Percentiles rank a stretch among this genome's conserved stretches.
Evolutionary conservation across 2,329 filamentous ascomycete species (phyloP).

Genomic region (Calonectria hongkongensis): DNA sequence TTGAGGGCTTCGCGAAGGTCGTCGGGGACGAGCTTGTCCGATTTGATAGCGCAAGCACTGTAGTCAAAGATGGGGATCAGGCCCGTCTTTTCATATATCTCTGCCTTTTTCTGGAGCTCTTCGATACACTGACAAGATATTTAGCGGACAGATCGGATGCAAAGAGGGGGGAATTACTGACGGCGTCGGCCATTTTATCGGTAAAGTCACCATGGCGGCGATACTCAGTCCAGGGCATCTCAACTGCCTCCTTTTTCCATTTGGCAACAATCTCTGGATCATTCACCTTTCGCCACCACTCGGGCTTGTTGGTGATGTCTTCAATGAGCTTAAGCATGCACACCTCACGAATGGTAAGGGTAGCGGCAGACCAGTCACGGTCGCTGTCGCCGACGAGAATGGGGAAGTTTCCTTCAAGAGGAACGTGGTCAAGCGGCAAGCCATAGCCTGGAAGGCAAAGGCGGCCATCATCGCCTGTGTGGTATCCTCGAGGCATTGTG

Average conservation of each 20-base stretch:
- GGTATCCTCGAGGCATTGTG: conserved; percentile 28
- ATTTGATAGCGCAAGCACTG: conserved; percentile 58
- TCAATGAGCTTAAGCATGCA: conserved; percentile 60
- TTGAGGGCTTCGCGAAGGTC: conserved; percentile 61
- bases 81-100: conserved; percentile 57
- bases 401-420: conserved; percentile 45
- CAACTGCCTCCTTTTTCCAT: conserved; percentile 57
- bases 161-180: conserved; percentile 39
- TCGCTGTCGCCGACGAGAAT: conserved; percentile 38
- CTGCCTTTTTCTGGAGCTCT: conserved; percentile 59
- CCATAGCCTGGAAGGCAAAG: conserved; percentile 54
- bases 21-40: conserved; percentile 55
- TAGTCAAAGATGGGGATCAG: conserved; percentile 60
- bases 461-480: conserved; percentile 2
- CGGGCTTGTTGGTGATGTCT: conserved; percentile 59
- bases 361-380: conserved; percentile 51
- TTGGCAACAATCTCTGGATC: conserved; percentile 52
- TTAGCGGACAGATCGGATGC: conserved; percentile 3
- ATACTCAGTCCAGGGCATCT: conserved; percentile 55
- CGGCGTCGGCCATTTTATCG: conserved; percentile 56
- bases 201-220: conserved; percentile 54
- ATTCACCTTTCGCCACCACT: conserved; percentile 59
- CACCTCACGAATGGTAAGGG: conserved; percentile 56
- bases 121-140: conserved; percentile 54
- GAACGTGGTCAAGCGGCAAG: conserved; percentile 47